Evolutionary conservation across 495 filamentous ascomycete species (phyloP), one percentile per base, ranked within the genome.

Genomic region (Lindgomyces ingoldianus): DNA sequence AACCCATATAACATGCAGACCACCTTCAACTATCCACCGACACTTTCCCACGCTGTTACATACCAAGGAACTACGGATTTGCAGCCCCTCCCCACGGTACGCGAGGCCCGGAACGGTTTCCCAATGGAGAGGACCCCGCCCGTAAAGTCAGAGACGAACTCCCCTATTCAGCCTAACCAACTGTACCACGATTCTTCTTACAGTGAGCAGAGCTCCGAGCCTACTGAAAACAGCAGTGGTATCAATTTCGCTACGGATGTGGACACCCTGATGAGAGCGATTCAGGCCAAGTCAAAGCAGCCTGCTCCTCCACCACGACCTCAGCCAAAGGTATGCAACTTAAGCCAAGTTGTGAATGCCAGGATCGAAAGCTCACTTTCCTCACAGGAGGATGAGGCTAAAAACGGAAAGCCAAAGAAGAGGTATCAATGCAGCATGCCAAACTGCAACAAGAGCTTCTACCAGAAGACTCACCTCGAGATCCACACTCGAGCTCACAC

Each of bases 401-500:
- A 30, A 68, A 52, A 55, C 36, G 45, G 47, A 26, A 75, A 74
- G 50, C 55, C 77, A 42, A 82, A 81, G 62, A 90, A 89, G 74
- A 84, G 85, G 69, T 94, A 94, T 71, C 76, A 83, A 25, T 98
- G 93, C 76, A 84, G 81, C 22, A 82, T 92, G 30, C 81, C 85
- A 12, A 83, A 86, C 14, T 98, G 93, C 70, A 78, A 82, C 60
- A 96, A 94, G 78, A 84, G 81, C 64, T 96, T 96, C 75, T 85
- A 85, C 58, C 93, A 98, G 73, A 96, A 93, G 75, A 97, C 93
- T 1, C 92, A 97, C 73, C 81, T 96, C 39, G 91, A 96, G 62
- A 97, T 95, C 39, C 93, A 98, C 70, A 88, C 83, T 46, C 84
- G 93, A 70, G 88, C 91, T 9, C 93, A 98, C 71, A 96, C 93